Evolutionary conservation across 2,329 filamentous ascomycete species (phyloP).

Genomic region (Acephala macrosclerotiorum): DNA sequence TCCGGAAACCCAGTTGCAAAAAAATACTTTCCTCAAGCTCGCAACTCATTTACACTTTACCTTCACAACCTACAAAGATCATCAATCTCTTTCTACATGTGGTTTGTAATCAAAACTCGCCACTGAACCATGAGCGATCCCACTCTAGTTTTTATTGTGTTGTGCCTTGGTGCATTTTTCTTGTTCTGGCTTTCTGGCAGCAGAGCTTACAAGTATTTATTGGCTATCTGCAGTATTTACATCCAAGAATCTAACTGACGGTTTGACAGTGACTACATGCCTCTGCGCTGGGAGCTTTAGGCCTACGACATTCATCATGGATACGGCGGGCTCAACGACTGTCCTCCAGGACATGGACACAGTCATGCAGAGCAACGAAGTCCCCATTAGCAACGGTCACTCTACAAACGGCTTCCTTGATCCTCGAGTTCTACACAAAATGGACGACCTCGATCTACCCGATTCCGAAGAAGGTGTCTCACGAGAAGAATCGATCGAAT

Average conservation of each 20-base stretch:
- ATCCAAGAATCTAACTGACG: neutral
- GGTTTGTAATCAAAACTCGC: neutral
- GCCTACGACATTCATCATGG: constrained; percentile 13
- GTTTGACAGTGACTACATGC: neutral
- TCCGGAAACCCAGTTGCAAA: neutral
- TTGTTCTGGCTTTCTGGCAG: neutral
- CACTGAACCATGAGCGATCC: neutral
- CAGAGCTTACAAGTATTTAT: neutral
- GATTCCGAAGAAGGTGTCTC: constrained; percentile 25
- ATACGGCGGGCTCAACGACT: constrained; percentile 8
- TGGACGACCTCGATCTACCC: constrained; percentile 23
- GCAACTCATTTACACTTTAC: neutral
- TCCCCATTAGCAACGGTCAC: constrained; percentile 18
- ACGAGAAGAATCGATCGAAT: constrained; percentile 23
- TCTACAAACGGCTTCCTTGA: constrained; percentile 36
- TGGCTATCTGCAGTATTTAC: neutral
- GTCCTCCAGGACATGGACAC: constrained; percentile 31
- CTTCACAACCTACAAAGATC: neutral
- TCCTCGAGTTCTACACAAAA: constrained; percentile 32
- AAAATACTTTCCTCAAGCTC: neutral
- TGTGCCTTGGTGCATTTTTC: neutral
- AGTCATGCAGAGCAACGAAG: constrained; percentile 30
- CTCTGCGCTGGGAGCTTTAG: neutral
- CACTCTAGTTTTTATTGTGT: neutral
- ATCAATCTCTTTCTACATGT: neutral